Evolutionary conservation across 441 rosid species (phyloP), one percentile per base, ranked within the genome.

Genomic region (Bruguiera hainesii): DNA sequence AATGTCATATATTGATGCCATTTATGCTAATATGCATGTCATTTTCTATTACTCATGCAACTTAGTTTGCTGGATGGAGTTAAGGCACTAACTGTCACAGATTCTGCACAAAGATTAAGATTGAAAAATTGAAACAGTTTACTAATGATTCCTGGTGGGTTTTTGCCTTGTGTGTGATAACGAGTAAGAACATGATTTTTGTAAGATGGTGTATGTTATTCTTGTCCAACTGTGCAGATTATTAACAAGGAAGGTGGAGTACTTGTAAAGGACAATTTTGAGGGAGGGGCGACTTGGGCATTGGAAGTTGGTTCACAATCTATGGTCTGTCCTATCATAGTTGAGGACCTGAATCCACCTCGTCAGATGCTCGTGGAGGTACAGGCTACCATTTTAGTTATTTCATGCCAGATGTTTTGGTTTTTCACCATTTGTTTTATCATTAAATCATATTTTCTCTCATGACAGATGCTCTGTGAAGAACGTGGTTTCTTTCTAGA

Each of bases 271-370:
- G 90, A 85, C 66, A 82, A 78, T 77, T 84, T 80, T 65, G 91
- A 83, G 70, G 96, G 99, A 65, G 99, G 96, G 63, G 97, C 98
- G 20, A 94, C 97, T 56, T 89, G 97, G 98, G 99, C 96, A 55
- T 91, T 83, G 70, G 98, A 94, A 83, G 97, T 94, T 50, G 97
- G 94, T 18, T 88, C 98, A 66, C 88, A 81, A 74, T 83, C 98
- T 64, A 79, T 84, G 84, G 79, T 86, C 58, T 91, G 97, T 64
- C 99, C 99, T 62, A 91, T 94, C 66, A 86, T 91, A n/a, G 94
- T 94, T 9, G 99, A 94, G 77, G 99, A 94, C 84, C 78, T 94
- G 69, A 90, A 73, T 71, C 83, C 82, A 28, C 98, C 98, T 64
- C 87, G 97, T 51, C 90, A 88, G 75, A 81, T 91, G 91, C 95